Percentiles rank a stretch among this genome's conserved stretches.
Evolutionary conservation across 2,329 filamentous ascomycete genomes (phyloP).

Genomic region (Aurifilum marmelostoma): DNA sequence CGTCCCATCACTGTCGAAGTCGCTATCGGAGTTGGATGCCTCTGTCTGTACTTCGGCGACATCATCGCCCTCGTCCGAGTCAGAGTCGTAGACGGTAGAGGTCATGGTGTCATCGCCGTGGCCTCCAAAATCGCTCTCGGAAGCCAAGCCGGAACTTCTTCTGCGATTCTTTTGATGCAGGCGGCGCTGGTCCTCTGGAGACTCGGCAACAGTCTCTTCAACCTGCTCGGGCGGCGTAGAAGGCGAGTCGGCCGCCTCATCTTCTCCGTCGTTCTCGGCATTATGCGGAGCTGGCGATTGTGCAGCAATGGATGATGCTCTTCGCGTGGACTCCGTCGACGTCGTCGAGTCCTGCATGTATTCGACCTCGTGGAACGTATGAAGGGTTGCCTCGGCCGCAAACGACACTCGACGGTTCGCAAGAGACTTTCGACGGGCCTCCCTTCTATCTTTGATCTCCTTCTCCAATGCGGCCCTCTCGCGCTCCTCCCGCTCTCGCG

Average conservation of each 20-base stretch:
- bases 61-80: slow-evolving; percentile 60
- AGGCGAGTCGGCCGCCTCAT: slow-evolving; percentile 58
- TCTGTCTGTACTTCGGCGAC: slow-evolving; percentile 59
- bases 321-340: slow-evolving; percentile 74
- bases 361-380: slow-evolving; percentile 95
- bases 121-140: slow-evolving; percentile 62
- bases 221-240: slow-evolving; percentile 65
- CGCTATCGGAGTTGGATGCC: slow-evolving; percentile 49
- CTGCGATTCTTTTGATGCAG: slow-evolving; percentile 64
- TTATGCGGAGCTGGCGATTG: slow-evolving; percentile 34
- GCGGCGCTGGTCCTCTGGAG: slow-evolving; percentile 67
- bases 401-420: slow-evolving; percentile 95
- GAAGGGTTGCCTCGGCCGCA: slow-evolving; percentile 92
- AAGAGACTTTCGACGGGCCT: slow-evolving; percentile 88
- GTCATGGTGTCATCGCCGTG: slow-evolving; percentile 63
- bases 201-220: slow-evolving; percentile 60
- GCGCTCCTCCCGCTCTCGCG: slow-evolving; percentile 69
- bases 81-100: slow-evolving; percentile 77
- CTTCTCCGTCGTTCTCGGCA: slow-evolving; percentile 43
- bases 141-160: slow-evolving; percentile 68
- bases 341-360: slow-evolving; percentile 85
- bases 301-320: slow-evolving; percentile 64
- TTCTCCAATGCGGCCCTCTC: slow-evolving; percentile 63
- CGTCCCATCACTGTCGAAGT: slow-evolving; percentile 71
- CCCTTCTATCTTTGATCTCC: slow-evolving; percentile 71